Evolutionary conservation across 257 asterid species (phyloP).

Genomic region (Petunia axillaris): DNA sequence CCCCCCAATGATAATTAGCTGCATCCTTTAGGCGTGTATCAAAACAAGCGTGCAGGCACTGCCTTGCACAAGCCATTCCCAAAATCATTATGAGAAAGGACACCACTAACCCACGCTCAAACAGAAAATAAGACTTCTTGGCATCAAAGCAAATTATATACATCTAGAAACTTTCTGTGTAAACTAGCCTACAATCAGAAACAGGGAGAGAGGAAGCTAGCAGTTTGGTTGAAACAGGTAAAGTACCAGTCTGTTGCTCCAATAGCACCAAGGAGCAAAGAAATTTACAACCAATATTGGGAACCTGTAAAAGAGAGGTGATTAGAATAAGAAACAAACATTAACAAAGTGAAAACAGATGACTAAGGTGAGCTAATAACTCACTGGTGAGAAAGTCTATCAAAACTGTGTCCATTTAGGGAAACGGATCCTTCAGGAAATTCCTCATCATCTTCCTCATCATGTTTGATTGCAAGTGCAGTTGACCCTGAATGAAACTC

Average conservation of each 20-base stretch:
- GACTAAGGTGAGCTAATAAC: constrained; percentile 38
- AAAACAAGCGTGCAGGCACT: background rate
- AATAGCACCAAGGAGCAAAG: constrained; percentile 95
- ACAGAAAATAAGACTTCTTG: background rate
- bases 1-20: background rate
- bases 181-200: constrained; percentile 25
- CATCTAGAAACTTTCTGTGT: background rate
- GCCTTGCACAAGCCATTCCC: background rate
- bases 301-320: constrained; percentile 53
- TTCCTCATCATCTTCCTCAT: constrained; percentile 77
- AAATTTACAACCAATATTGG: constrained; percentile 85
- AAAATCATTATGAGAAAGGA: constrained; percentile 16
- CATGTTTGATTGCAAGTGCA: constrained; percentile 68
- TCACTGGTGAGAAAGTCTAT: constrained; percentile 77
- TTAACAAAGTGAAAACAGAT: constrained; percentile 18
- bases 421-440: constrained; percentile 80
- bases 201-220: constrained; percentile 23
- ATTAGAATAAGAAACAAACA: constrained; percentile 30
- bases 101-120: constrained; percentile 2
- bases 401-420: constrained; percentile 70
- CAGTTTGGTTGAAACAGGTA: constrained; percentile 15
- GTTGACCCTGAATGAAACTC: constrained; percentile 69
- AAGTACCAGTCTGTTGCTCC: constrained; percentile 90
- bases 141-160: background rate
- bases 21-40: constrained; percentile 5